Evolutionary conservation across 345 rosid genomes (phyloP).

Genomic region (Cardamine resedifolia): DNA sequence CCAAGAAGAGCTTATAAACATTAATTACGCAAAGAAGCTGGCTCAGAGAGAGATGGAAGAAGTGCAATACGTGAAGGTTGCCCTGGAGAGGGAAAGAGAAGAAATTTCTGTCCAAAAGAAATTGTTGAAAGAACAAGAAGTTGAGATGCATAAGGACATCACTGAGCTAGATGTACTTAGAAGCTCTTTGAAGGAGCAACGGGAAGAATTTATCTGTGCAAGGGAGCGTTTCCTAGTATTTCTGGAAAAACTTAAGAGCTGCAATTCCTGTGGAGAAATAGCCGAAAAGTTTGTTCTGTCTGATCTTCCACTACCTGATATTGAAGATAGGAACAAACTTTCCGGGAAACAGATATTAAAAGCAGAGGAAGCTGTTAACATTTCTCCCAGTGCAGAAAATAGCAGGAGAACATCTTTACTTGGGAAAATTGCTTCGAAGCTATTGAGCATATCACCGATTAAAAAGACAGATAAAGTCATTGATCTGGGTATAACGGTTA

Average conservation of each 20-base stretch:
- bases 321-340: conserved; percentile 39
- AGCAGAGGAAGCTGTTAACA: conserved; percentile 38
- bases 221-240: conserved; percentile 54
- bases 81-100: conserved; percentile 51
- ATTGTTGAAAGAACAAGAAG: conserved; percentile 52
- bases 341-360: conserved; percentile 10
- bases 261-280: conserved; percentile 61
- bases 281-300: conserved; percentile 55
- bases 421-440: conserved; percentile 60
- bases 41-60: conserved; percentile 56
- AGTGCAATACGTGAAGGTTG: conserved; percentile 45
- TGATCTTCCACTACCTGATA: conserved; percentile 54
- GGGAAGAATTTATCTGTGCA: conserved; percentile 50
- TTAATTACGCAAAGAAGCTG: conserved; percentile 48
- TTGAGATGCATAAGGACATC: conserved; percentile 63
- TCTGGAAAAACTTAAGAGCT: conserved; percentile 60
- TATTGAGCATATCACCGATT: conserved; percentile 59
- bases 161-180: conserved; percentile 60
- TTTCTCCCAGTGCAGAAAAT: conserved; percentile 39
- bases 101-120: conserved; percentile 50
- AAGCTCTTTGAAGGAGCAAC: conserved; percentile 53
- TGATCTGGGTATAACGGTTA: conserved; percentile 24
- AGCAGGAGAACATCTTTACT: conserved; percentile 52
- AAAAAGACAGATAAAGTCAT: conserved; percentile 43
- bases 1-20: conserved; percentile 47